Percentiles rank a stretch among this genome's conserved stretches.
These are phyloP conservation scores for Blastobotrys chiropterorum DNA, from an alignment of 805 yeast species.

Conservation along the genomic window DNA sequence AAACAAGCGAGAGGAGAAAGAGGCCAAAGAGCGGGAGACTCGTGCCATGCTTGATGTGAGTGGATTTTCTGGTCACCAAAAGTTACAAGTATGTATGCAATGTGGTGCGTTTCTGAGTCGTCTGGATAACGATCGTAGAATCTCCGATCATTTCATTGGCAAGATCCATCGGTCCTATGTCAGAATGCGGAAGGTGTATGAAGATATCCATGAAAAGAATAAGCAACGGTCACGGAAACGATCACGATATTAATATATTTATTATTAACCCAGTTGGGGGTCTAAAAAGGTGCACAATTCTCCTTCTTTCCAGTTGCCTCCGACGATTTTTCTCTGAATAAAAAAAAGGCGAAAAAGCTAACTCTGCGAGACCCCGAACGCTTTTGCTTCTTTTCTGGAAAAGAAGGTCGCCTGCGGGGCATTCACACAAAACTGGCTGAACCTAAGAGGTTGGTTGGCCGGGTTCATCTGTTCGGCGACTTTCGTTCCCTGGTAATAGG, in stretches of 20 bases:
- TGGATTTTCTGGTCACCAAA: conserved; percentile 84
- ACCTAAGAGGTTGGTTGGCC: too few relatives aligned
- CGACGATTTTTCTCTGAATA: background rate
- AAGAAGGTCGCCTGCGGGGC: too few relatives aligned
- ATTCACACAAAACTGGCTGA: too few relatives aligned
- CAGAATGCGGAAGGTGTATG: conserved; percentile 46
- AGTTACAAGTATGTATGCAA: conserved; percentile 79
- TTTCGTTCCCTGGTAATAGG: too few relatives aligned
- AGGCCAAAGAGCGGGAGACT: conserved; percentile 48
- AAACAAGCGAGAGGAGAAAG: conserved; percentile 42
- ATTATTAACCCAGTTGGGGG: background rate
- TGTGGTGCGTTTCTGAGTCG: conserved; percentile 88
- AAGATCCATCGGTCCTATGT: conserved; percentile 81
- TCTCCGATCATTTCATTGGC: conserved; percentile 87
- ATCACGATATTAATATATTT: conserved; percentile 2
- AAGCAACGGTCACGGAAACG: background rate
- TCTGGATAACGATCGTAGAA: conserved; percentile 77
- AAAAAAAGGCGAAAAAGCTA: too few relatives aligned
- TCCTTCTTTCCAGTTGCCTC: too few relatives aligned
- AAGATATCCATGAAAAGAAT: conserved; percentile 17
- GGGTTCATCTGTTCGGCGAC: background rate
- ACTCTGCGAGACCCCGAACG: too few relatives aligned
- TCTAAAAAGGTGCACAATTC: too few relatives aligned
- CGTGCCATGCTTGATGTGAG: conserved; percentile 59
- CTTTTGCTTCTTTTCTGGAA: too few relatives aligned